Base-by-base conservation (phyloP, 2,329 filamentous ascomycete genomes). In the Thermoascus crustaceus region DNA sequence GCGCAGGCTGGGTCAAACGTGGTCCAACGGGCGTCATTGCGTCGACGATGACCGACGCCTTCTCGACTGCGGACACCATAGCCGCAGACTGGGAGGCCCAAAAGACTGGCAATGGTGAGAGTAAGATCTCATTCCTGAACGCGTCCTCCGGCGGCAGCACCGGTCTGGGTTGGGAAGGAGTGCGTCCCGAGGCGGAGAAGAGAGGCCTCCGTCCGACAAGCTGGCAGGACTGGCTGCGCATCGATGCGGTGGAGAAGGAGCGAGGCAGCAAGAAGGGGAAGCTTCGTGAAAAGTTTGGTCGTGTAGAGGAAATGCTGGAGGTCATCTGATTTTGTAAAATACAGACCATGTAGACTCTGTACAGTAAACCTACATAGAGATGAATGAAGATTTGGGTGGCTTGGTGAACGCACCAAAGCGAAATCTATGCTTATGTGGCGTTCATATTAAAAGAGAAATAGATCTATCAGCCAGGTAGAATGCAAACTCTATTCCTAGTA, bases 21-120 rank as follows among this genome's bases (percentile, higher is more conserved):
- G 91, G 91, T 0, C 89, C 91, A 0, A 95, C 87, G 0, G 91
- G 91, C 2, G 88, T 96, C 3, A 98, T 98, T 57, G 89, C 89
- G 1, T 87, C 82, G 19, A 98, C 91, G 0, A 94, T 98, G 86
- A 77, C 82, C 40, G 91, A 98, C 57, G 89, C 91, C 0, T 98
- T 96, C 52, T 73, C 76, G 6, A 94, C 87, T 1, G 91, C 80
- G 1, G 88, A 95, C 54, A 78, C 82, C 2, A 83, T 98, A 43
- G 75, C 75, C 0, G 65, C 74, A n/a, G 91, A 98, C 54, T 89
- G 86, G 82, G 53, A 65, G 32, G 53, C 41, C 5, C 40, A 52
- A 25, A 39, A 41, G 30, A 35, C 41, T 10, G 41, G 34, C 6
- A 30, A 35, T 7, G 27, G 29, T 7, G 31, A 35, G 3, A 37